Evolutionary conservation across 306 rosid species (phyloP).

Genomic region (Bauhinia variegata): DNA sequence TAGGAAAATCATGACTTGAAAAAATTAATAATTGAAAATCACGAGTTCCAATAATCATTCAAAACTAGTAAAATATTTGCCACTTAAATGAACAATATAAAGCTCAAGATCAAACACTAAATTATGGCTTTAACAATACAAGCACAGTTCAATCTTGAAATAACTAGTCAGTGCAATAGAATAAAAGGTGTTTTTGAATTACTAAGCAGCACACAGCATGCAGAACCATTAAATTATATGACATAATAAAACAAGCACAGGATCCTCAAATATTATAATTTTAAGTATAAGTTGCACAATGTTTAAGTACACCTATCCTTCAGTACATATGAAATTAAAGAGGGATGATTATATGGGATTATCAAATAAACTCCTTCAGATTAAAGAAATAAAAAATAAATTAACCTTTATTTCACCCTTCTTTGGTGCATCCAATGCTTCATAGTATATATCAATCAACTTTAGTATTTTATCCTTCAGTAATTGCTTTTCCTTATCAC

Average conservation of each 20-base stretch:
- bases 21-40: neutral
- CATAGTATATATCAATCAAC: slow-evolving; percentile 65
- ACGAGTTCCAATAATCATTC: neutral
- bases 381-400: too few relatives aligned
- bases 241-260: too few relatives aligned
- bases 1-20: neutral
- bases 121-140: slow-evolving; percentile 6
- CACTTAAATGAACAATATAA: neutral
- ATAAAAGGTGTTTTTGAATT: too few relatives aligned
- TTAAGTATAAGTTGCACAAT: too few relatives aligned
- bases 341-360: too few relatives aligned
- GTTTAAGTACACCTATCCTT: too few relatives aligned
- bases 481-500: slow-evolving; percentile 30
- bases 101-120: neutral
- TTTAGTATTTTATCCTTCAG: slow-evolving; percentile 49
- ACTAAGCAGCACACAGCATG: too few relatives aligned
- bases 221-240: too few relatives aligned
- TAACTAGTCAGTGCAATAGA: neutral
- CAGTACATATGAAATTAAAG: too few relatives aligned
- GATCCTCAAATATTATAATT: too few relatives aligned
- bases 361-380: too few relatives aligned
- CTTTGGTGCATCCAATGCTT: slow-evolving; percentile 80
- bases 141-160: neutral
- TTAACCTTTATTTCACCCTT: slow-evolving; percentile 65
- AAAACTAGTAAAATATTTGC: neutral